Evolutionary conservation across 768 basidiomycete species (phyloP).

Genomic region (Termitomyces sp.): DNA sequence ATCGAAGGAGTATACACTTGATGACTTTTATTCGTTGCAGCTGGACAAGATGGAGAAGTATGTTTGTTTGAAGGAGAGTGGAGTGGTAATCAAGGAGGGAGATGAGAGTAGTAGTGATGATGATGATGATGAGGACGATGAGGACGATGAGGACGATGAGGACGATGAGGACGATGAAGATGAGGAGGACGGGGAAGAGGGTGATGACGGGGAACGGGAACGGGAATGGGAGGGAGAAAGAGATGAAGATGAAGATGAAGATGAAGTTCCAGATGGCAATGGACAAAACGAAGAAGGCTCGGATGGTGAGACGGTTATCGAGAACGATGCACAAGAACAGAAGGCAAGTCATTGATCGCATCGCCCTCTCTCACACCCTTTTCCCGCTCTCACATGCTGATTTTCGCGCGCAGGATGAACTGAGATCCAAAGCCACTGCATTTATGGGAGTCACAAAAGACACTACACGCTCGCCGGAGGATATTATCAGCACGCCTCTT

Average conservation of each 20-base stretch:
- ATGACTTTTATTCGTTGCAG: conserved; percentile 78
- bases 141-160: conserved; percentile 42
- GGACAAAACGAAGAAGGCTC: conserved; percentile 18
- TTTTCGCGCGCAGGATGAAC: conserved; percentile 17
- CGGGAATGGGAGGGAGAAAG: no score
- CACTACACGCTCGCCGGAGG: conserved; percentile 56
- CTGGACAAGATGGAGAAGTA: conserved; percentile 84
- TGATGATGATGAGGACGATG: conserved; percentile 54
- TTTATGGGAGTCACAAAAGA: conserved; percentile 63
- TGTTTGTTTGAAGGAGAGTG: conserved; percentile 65
- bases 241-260: conserved; percentile 9
- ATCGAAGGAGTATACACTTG: conserved; percentile 79
- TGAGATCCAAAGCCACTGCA: conserved; percentile 29
- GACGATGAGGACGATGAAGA: conserved; percentile 33
- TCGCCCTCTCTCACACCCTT: no score
- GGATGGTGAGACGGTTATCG: conserved; percentile 1
- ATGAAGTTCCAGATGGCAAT: conserved; percentile 9
- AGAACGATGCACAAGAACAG: conserved; percentile 1
- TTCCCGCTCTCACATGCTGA: no score
- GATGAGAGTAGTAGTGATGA: conserved; percentile 59
- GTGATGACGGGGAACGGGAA: conserved; percentile 12
- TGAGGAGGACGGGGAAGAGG: conserved; percentile 36
- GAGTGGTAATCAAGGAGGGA: conserved; percentile 53
- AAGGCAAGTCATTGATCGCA: no score
- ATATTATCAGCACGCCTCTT: conserved; percentile 69